Base-by-base conservation (phyloP, 257 asterid species). In the Marsdenia floribunda region DNA sequence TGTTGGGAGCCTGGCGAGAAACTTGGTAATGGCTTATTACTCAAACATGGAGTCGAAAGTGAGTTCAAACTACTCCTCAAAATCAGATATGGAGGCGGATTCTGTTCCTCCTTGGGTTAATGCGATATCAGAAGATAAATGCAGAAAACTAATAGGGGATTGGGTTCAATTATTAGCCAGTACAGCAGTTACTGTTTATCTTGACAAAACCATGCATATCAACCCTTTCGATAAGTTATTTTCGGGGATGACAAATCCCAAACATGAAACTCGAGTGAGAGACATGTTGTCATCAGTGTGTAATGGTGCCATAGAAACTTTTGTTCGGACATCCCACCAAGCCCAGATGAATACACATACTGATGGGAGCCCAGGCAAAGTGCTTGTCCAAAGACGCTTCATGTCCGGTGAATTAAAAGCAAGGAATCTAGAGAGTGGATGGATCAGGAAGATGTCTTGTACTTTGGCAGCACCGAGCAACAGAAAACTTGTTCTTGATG, bases 241-340 rank as follows among this genome's bases (percentile, higher is more conserved):
- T 65, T 68, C 87, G 2, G 96, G 94, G 5, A 64, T 93, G 79
- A 91, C 96, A 0, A 89, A 91, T 75, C 91, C 93, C 13, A 87
- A 86, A 66, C 94, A 90, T 71, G 90, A 90, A 77, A 71, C 74
- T 37, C 63, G 73, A 81, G 92, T 86, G 24, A 85, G 77, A 70
- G 89, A 87, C 24, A 75, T 85, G 82, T 24, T 91, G 68, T 86
- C 81, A 0, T 74, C 87, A 3, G 68, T 93, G 9, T 87, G 96
- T 68, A 87, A 81, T 58, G 85, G 85, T 24, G 92, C 93, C 0
- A 85, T 88, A 0, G 91, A 91, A 60, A 87, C 97, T 6, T 60
- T 88, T 9, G 75, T 93, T 52, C 83, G 61, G 58, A 87, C 94
- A 42, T 83, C 93, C 69, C 85, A 90, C 68, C 70, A 83, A 60